phyloP scores from a whole-genome alignment of 768 basidiomycete species.

The Trametes meyenii region DNA sequence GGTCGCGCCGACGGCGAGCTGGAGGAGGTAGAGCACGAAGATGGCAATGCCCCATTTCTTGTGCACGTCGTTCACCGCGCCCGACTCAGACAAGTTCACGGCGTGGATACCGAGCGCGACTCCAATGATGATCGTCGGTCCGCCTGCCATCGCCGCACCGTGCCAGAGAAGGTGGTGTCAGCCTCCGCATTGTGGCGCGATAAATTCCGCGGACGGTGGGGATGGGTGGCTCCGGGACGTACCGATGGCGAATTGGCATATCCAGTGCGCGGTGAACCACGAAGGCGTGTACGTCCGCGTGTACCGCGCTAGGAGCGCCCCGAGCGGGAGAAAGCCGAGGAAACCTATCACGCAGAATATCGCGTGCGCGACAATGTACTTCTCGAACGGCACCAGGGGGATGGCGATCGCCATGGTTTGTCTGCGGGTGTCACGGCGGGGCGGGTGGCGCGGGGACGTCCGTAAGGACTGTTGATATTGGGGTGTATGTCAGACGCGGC shows the following conservation, averaged over 20 bases:
- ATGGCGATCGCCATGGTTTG: slow-evolving; percentile 4
- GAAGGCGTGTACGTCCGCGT: slow-evolving; percentile 50
- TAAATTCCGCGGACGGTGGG: no score
- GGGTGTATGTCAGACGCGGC: neutral
- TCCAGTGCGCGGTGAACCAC: slow-evolving; percentile 47
- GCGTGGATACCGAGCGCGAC: slow-evolving; percentile 47
- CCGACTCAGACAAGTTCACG: slow-evolving; percentile 33
- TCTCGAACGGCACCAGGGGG: slow-evolving; percentile 49
- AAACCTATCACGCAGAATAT: slow-evolving; percentile 54
- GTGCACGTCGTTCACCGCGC: slow-evolving; percentile 45
- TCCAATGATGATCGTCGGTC: slow-evolving; percentile 55
- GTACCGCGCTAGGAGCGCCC: slow-evolving; percentile 56
- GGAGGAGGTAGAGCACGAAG: slow-evolving; percentile 54
- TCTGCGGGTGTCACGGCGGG: neutral
- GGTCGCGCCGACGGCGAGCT: slow-evolving; percentile 48
- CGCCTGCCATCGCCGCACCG: slow-evolving; percentile 32
- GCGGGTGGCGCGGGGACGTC: neutral
- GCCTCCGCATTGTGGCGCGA: neutral
- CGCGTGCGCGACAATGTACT: slow-evolving; percentile 53
- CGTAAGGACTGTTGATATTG: neutral
- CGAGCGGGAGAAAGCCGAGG: slow-evolving; percentile 59
- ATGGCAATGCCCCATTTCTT: slow-evolving; percentile 55
- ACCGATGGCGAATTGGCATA: slow-evolving; percentile 49
- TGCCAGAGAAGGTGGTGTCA: neutral
- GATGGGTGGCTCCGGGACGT: neutral